Conservation (phyloP, 2,329 filamentous ascomycete genomes). For the Arthroderma uncinatum region DNA sequence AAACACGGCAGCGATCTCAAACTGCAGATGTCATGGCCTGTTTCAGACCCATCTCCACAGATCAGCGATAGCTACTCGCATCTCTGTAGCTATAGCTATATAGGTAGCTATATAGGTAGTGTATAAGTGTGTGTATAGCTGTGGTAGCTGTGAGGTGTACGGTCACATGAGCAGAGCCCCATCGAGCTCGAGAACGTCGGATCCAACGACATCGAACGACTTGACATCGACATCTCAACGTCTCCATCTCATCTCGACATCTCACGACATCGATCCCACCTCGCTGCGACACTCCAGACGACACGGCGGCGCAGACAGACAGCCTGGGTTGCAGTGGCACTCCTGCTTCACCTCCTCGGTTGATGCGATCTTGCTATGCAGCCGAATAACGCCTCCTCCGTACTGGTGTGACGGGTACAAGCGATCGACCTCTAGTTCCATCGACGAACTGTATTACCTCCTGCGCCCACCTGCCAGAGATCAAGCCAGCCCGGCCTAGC, state of each 20-base stretch:
- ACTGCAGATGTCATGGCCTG: neutral
- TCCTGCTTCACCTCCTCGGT: neutral
- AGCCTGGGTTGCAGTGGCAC: too few species aligned
- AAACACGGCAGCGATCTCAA: neutral
- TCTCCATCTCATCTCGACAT: neutral
- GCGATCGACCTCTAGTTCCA: neutral
- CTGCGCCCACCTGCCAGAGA: slow-evolving; percentile 3
- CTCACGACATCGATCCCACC: too few species aligned
- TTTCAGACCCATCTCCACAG: neutral
- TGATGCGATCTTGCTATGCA: slow-evolving; percentile 1
- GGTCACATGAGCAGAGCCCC: slow-evolving; percentile 2
- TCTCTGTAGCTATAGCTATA: too few species aligned
- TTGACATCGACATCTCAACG: neutral
- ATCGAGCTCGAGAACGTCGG: neutral
- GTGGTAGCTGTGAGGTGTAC: too few species aligned
- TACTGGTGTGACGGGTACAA: neutral
- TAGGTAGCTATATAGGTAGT: too few species aligned
- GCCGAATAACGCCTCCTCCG: neutral
- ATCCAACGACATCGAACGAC: neutral
- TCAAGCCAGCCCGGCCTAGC: neutral
- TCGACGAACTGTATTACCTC: neutral
- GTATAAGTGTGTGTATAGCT: too few species aligned
- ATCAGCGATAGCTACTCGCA: neutral
- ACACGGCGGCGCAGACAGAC: too few species aligned
- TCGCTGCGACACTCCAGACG: too few species aligned